These are phyloP conservation scores for Trichoderma breve DNA, from an alignment of 2,329 filamentous ascomycete genomes.

Conservation along the genomic window DNA sequence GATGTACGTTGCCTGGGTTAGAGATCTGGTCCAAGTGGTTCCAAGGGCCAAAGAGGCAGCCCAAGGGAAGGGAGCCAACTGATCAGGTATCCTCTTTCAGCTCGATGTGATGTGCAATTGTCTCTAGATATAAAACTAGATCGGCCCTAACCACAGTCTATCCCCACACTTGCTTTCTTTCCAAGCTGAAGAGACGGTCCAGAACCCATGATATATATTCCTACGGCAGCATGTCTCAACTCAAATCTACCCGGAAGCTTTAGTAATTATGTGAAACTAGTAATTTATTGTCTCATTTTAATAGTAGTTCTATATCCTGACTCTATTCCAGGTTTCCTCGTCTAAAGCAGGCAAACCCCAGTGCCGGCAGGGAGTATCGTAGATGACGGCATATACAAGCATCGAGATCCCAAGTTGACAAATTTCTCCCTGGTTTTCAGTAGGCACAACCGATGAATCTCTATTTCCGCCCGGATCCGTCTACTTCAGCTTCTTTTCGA, in stretches of 20 bases:
- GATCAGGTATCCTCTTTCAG: not conserved
- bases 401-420: not conserved
- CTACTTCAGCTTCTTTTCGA: conserved; percentile 28
- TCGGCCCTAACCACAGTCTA: not conserved
- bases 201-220: not conserved
- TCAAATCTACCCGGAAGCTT: not conserved
- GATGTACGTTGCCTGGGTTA: not conserved
- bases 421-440: not conserved
- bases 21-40: not conserved
- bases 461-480: not conserved
- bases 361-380: not conserved
- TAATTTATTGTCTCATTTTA: not conserved
- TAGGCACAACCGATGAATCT: not conserved
- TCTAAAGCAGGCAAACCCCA: not conserved
- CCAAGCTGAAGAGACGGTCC: not conserved
- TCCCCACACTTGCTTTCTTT: not conserved
- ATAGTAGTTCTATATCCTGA: not conserved
- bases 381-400: not conserved
- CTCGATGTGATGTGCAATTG: not conserved
- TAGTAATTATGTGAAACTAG: not conserved
- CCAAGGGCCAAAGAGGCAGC: conserved; percentile 1
- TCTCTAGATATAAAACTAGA: not conserved
- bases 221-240: not conserved
- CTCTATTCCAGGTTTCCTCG: not conserved
- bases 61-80: not conserved